These are phyloP conservation scores for Candida qinlingensis DNA, from an alignment of 805 yeast genomes.

Conservation along the genomic window DNA sequence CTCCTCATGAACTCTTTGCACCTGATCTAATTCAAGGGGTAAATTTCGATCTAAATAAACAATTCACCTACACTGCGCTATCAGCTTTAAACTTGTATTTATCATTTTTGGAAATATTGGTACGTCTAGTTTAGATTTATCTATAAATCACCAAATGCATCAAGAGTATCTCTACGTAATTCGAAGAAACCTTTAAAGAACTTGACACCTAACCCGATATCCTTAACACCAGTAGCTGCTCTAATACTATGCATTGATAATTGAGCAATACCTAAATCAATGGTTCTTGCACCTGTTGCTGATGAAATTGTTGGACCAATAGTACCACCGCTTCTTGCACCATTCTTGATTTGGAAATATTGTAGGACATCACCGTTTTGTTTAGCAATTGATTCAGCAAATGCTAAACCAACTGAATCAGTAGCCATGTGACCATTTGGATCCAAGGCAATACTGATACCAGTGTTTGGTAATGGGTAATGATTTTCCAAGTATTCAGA, in stretches of 20 bases:
- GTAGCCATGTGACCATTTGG: conserved; percentile 84
- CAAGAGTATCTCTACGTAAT: conserved; percentile 59
- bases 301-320: conserved; percentile 70
- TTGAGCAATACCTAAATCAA: conserved; percentile 81
- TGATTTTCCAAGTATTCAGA: conserved; percentile 70
- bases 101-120: too few relatives aligned
- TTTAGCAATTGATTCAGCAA: conserved; percentile 65
- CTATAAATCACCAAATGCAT: conserved; percentile 44
- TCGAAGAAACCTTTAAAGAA: conserved; percentile 67
- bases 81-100: too few relatives aligned
- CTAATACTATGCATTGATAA: conserved; percentile 83
- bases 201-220: conserved; percentile 67
- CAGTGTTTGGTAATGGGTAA: conserved; percentile 75
- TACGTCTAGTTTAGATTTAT: background rate
- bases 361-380: conserved; percentile 62
- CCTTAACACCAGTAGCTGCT: conserved; percentile 74
- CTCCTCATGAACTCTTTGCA: too few relatives aligned
- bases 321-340: conserved; percentile 82
- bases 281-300: conserved; percentile 67
- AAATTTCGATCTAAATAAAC: too few relatives aligned
- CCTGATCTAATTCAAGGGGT: too few relatives aligned
- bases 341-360: conserved; percentile 83
- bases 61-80: too few relatives aligned
- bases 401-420: conserved; percentile 65
- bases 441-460: conserved; percentile 65